Conservation (phyloP, 169 alveolate species). For the Eimeria brunetti region DNA sequence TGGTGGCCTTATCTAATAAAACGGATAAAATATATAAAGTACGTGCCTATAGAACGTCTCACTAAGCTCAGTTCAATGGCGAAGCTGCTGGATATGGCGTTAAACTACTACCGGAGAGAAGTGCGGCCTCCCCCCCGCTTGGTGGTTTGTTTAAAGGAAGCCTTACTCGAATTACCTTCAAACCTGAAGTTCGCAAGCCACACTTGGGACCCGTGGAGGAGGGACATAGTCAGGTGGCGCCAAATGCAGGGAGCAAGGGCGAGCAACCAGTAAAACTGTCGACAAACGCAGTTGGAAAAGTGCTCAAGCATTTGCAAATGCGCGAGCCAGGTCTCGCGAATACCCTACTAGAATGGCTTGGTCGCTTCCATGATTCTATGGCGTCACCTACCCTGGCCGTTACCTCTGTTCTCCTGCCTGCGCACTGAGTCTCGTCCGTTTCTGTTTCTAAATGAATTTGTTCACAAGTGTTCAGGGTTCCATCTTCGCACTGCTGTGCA, state of each 20-base stretch:
- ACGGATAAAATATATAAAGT: not conserved
- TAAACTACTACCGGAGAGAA: not conserved
- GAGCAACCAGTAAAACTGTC: not conserved
- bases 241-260: no score
- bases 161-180: not conserved
- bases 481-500: not conserved
- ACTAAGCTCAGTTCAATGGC: not conserved
- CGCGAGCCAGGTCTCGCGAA: not conserved
- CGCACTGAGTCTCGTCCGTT: not conserved
- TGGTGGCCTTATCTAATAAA: conserved; percentile 6
- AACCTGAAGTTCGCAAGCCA: not conserved
- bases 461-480: not conserved
- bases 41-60: not conserved
- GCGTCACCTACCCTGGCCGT: not conserved
- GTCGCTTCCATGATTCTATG: not conserved
- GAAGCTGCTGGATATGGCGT: not conserved
- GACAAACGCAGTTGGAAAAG: not conserved
- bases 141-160: not conserved
- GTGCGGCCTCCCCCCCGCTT: conserved; percentile 12
- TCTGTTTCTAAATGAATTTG: not conserved
- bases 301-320: not conserved
- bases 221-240: not conserved
- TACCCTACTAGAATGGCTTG: not conserved
- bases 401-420: not conserved
- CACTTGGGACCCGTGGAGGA: conserved; percentile 11